A percentile compares a stretch with the other conserved stretches of the same genome.
Conservation (phyloP, 345 rosid species). For the Hibiscus syriacus region DNA sequence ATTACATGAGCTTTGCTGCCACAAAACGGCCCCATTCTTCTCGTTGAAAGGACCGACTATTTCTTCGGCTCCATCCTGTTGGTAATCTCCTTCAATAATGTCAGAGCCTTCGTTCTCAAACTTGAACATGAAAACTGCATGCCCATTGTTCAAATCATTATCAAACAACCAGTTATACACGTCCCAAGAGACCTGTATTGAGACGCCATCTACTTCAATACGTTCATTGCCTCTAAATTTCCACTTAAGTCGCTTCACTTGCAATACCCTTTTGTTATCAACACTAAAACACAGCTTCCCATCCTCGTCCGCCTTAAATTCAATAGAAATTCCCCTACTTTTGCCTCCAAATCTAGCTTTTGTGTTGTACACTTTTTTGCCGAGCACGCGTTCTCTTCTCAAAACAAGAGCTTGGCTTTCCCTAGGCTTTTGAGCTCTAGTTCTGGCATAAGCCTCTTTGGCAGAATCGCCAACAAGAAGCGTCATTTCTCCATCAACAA, state of each 20-base stretch:
- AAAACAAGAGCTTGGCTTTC: slow-evolving; percentile 42
- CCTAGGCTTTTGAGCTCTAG: slow-evolving; percentile 30
- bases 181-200: slow-evolving; percentile 83
- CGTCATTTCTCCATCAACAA: slow-evolving; percentile 54
- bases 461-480: slow-evolving; percentile 70
- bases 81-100: slow-evolving; percentile 12
- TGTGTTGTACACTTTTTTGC: slow-evolving; percentile 52
- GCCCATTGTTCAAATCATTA: slow-evolving; percentile 26
- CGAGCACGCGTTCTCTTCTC: slow-evolving; percentile 73
- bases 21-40: slow-evolving; percentile 20
- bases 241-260: slow-evolving; percentile 74
- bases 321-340: slow-evolving; percentile 56
- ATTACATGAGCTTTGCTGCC: slow-evolving; percentile 34
- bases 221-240: slow-evolving; percentile 86
- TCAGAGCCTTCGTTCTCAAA: slow-evolving; percentile 44
- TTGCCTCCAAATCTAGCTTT: slow-evolving; percentile 69
- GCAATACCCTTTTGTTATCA: slow-evolving; percentile 49
- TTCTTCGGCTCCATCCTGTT: not conserved
- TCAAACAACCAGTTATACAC: slow-evolving; percentile 83
- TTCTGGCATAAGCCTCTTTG: slow-evolving; percentile 49
- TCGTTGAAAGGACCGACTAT: not conserved
- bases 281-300: slow-evolving; percentile 53
- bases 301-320: slow-evolving; percentile 50
- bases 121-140: slow-evolving; percentile 76
- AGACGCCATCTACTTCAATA: slow-evolving; percentile 63